Conservation (phyloP, 257 asterid species). For the Rauvolfia tetraphylla region DNA sequence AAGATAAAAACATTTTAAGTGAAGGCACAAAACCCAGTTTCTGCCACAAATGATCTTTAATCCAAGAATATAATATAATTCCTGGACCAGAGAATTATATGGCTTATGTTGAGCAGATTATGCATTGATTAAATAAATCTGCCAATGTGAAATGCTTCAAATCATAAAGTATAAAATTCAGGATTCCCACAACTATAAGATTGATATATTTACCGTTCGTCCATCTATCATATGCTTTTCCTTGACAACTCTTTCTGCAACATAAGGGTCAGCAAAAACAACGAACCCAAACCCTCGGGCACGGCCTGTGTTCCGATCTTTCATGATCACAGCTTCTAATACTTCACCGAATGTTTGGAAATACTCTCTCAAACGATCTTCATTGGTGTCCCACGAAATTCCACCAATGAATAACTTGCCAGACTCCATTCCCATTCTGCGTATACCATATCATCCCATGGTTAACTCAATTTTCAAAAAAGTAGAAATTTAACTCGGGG, state of each 20-base stretch:
- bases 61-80: not conserved
- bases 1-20: not conserved
- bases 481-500: constrained; percentile 19
- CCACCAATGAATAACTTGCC: constrained; percentile 90
- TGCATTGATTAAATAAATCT: not conserved
- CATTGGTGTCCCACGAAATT: constrained; percentile 96
- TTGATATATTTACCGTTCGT: constrained; percentile 64
- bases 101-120: not conserved
- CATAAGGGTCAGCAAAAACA: constrained; percentile 76
- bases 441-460: constrained; percentile 29
- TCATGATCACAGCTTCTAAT: constrained; percentile 83
- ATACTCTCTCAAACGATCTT: constrained; percentile 76
- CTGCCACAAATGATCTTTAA: not conserved
- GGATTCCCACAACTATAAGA: constrained; percentile 9
- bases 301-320: constrained; percentile 89
- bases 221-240: constrained; percentile 84
- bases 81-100: not conserved
- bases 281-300: constrained; percentile 96
- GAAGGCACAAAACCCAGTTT: not conserved
- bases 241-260: constrained; percentile 79
- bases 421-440: constrained; percentile 78
- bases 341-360: constrained; percentile 79
- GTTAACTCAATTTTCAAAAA: constrained; percentile 22
- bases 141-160: not conserved
- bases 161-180: constrained; percentile 1